Conservation (phyloP, 495 filamentous ascomycete genomes). For the Friedmanniomyces endolithicus region DNA sequence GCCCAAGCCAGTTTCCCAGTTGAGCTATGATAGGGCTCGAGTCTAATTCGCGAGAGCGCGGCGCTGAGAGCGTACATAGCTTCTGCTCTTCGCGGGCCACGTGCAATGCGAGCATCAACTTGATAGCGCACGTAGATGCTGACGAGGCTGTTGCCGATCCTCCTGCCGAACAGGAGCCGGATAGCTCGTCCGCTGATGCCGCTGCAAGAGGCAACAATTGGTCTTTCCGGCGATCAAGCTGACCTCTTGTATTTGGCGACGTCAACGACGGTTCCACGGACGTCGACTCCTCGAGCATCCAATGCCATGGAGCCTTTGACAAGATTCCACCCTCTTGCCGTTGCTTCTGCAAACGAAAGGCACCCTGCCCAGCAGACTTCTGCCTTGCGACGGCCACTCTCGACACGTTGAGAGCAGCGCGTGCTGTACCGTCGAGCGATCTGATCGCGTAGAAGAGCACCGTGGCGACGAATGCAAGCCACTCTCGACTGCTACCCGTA, state of each 20-base stretch:
- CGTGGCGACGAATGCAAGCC: conserved; percentile 8
- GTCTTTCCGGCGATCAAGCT: conserved; percentile 1
- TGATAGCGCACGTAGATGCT: conserved; percentile 4
- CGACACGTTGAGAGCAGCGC: conserved; percentile 3
- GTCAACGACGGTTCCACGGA: not conserved
- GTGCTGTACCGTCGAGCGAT: conserved; percentile 8
- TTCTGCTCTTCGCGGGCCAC: conserved; percentile 80
- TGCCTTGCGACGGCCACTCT: conserved; percentile 7
- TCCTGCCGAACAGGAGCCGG: too few relatives aligned
- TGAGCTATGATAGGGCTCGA: conserved; percentile 65
- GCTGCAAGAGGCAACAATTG: conserved; percentile 7
- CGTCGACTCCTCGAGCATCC: not conserved
- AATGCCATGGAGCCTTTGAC: not conserved
- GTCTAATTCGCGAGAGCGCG: conserved; percentile 37
- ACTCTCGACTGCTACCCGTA: conserved; percentile 1
- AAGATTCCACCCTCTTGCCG: not conserved
- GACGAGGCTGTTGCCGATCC: too few relatives aligned
- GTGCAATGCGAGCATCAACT: conserved; percentile 66
- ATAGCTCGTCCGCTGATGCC: conserved; percentile 4
- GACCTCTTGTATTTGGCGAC: not conserved
- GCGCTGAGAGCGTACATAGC: conserved; percentile 52
- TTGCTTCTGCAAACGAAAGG: not conserved
- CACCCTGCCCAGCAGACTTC: not conserved
- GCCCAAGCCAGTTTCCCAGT: conserved; percentile 72
- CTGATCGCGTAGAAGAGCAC: not conserved